Percentiles rank a stretch among this genome's conserved stretches.
Evolutionary conservation across 2,329 filamentous ascomycete genomes (phyloP).

Genomic region (Fusarium robinianum): DNA sequence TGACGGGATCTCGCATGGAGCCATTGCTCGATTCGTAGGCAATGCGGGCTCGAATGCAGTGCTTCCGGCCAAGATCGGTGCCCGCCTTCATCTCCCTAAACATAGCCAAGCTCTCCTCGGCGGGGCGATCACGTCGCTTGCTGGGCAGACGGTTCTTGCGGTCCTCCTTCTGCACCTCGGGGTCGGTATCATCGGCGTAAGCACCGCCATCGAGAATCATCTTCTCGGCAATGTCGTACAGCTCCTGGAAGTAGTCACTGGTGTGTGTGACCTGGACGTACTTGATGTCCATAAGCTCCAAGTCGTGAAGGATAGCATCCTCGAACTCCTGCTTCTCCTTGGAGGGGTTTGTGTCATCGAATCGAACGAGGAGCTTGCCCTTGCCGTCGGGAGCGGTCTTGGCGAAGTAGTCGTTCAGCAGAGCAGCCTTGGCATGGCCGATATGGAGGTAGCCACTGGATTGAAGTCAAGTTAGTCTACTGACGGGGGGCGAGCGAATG

Average conservation of each 20-base stretch:
- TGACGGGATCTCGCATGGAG: constrained; percentile 93
- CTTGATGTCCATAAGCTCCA: constrained; percentile 88
- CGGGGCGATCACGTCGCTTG: constrained; percentile 73
- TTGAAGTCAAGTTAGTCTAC: constrained; percentile 20
- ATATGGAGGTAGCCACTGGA: constrained; percentile 84
- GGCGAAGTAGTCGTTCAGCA: constrained; percentile 96
- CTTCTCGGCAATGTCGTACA: constrained; percentile 82
- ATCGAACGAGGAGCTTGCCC: constrained; percentile 86
- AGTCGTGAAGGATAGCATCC: constrained; percentile 90
- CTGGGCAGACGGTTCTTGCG: constrained; percentile 84
- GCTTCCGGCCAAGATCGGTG: constrained; percentile 74
- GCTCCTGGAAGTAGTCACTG: constrained; percentile 91
- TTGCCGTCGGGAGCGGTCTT: constrained; percentile 92
- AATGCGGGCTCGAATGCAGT: constrained; percentile 95
- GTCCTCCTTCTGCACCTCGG: constrained; percentile 85
- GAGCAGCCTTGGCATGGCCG: constrained; percentile 90
- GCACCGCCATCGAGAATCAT: constrained; percentile 87
- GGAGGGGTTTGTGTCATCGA: constrained; percentile 96
- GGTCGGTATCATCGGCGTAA: constrained; percentile 92
- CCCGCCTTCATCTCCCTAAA: constrained; percentile 95
- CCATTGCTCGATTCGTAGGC: constrained; percentile 92
- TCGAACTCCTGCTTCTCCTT: constrained; percentile 98
- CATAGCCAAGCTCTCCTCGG: constrained; percentile 83
- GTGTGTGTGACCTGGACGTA: constrained; percentile 88
- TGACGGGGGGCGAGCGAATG: constrained; percentile 16